Evolutionary conservation across 768 basidiomycete species (phyloP), one percentile per base, ranked within the genome.

Genomic region (Stropharia rugosoannulata): DNA sequence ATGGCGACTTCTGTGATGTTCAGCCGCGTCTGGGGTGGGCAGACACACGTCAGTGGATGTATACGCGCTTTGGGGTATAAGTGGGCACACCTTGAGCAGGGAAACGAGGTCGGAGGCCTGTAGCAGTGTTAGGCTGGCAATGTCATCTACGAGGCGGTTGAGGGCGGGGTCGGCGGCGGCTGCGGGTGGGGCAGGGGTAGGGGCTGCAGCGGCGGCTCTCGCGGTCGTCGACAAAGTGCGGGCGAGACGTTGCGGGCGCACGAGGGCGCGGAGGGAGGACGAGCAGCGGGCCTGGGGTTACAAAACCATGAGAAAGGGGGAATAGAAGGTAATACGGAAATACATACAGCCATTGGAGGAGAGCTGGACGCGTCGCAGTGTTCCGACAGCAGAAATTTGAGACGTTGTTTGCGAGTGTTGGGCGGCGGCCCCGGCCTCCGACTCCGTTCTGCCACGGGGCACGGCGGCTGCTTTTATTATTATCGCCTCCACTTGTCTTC

Each of bases 1-100:
- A 97, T 83, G 15, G 94, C 93, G 66, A 98, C 92, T 78, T 98
- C 96, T 75, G 95, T 92, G 59, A 99, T 99, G 70, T 98, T 98
- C 57, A 99, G 72, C 57, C 90, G 87, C 48, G 92, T 80, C 96
- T 98, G 40, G 49, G 16, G 49, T 40, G 22, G 16, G 5, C 25
- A 48, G 39, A 37, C 12, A 48, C 32, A 22, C 35, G 35, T 44
- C 12, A 37, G 41, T 27, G n/a, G 36, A 32, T 6, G 15, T 3
- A 15, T 38, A 7, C 13, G 35, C 35, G 48, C 15, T 36, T 12
- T 2, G 1, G 16, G 18, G 37, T 38, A 7, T 22, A 10, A 12
- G 13, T n/a, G 57, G 29, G 5, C 76, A 66, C 62, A 90, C 96
- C 83, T 99, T 99, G 65, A 99, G 80, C 32, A 88, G 78, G 1